Evolutionary conservation across 495 filamentous ascomycete species (phyloP), one percentile per base, ranked within the genome.

Genomic region (Penicillium bialowiezense): DNA sequence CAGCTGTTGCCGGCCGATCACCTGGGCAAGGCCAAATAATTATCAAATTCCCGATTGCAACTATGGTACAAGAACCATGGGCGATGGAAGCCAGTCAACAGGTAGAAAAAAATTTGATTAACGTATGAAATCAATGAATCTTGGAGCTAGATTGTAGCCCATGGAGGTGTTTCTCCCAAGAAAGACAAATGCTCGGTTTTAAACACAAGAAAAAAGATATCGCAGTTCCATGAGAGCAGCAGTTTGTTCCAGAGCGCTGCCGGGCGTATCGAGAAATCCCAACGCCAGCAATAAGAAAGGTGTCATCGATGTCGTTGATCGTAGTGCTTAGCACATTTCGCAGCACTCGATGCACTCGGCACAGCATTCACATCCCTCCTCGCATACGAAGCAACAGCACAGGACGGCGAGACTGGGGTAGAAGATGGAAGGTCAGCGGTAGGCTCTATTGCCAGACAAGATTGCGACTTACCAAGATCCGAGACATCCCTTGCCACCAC

Each of bases 311-410:
- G n/a, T 57, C 57, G 36, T 59, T 7, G 49, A 35, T 48, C 19
- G 17, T 34, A 13, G 24, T 34, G 21, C 54, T 54, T 71, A 80
- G 52, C 77, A 81, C 52, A 80, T 75, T 54, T 77, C 72, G 50
- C 73, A 81, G 67, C 84, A 86, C 56, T 87, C 82, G 61, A 76
- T 75, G 63, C 83, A 86, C 2, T 86, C 86, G 34, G 82, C 79
- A 60, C 86, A 90, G 69, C 86, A 89, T 55, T 89, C 86, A 62
- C 87, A 90, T 37, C 84, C 79, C 68, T 90, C 83, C 59, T 89
- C 86, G 55, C 84, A 87, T 18, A 90, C 78, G 68, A 85, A 90
- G 59, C 86, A 90, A 60, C 87, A 91, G 74, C 86, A 89, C 36
- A 90, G 67, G 19, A 78, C 76, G 12, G 85, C 85, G 21, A 91